Conservation (phyloP, 129 eudicot species). For the Flaveria sonorensis region DNA sequence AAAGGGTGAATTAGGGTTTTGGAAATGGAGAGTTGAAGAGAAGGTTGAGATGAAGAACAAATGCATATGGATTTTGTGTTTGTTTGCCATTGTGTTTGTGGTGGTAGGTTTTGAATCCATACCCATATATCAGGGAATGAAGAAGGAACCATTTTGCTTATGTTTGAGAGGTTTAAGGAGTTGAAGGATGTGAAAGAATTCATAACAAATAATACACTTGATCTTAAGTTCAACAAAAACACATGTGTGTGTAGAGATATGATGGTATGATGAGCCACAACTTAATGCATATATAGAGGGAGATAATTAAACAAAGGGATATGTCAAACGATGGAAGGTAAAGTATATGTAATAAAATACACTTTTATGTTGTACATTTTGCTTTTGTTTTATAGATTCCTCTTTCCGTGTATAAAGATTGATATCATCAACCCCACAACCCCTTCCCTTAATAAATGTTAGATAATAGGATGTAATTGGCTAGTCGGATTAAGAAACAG, state of each 20-base stretch:
- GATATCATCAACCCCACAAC: neutral
- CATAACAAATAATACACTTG: neutral
- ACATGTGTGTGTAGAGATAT: neutral
- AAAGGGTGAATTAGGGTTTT: conserved; percentile 41
- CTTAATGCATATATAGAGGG: neutral
- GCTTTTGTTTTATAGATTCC: neutral
- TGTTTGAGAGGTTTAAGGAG: neutral
- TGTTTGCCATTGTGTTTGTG: conserved; percentile 56
- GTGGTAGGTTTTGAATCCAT: conserved; percentile 78
- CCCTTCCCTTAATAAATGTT: neutral
- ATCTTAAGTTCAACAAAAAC: neutral
- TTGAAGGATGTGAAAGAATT: conserved; percentile 8
- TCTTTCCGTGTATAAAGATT: no score
- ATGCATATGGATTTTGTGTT: conserved; percentile 51
- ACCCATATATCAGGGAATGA: conserved; percentile 63
- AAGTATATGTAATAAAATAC: neutral
- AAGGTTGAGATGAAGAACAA: conserved; percentile 68
- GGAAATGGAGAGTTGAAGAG: conserved; percentile 53
- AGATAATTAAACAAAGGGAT: neutral
- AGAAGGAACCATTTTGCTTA: conserved; percentile 30
- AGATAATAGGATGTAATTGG: no score
- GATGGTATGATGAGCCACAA: neutral
- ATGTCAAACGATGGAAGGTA: neutral
- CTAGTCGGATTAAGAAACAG: no score
- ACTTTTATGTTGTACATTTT: no score